Evolutionary conservation across 208 protist genomes (phyloP).

Genomic region (Giardia duodenalis): DNA sequence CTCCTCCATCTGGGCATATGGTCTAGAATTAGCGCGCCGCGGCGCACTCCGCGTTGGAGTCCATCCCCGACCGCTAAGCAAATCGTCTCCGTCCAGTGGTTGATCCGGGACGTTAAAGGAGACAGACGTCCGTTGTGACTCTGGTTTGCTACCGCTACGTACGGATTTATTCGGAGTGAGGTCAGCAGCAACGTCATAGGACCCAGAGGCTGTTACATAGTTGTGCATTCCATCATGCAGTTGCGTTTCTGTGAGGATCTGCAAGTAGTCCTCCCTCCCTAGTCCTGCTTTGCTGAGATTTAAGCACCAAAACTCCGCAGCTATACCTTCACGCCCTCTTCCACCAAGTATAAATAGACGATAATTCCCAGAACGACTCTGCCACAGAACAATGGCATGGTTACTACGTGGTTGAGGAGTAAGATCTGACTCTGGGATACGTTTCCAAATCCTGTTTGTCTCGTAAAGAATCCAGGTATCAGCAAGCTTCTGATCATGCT

Average conservation of each 20-base stretch:
- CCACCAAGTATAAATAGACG: slow-evolving; percentile 7
- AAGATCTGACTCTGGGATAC: background rate
- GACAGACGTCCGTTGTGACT: background rate
- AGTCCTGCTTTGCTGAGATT: slow-evolving; percentile 6
- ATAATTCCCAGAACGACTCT: slow-evolving; percentile 23
- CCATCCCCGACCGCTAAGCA: too few species aligned
- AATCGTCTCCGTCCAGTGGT: background rate
- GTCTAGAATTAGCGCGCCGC: background rate
- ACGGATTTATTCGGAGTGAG: background rate
- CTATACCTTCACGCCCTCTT: background rate
- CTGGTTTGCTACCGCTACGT: background rate
- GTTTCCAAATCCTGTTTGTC: slow-evolving; percentile 13
- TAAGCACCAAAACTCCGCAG: slow-evolving; percentile 13
- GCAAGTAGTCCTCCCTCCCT: background rate
- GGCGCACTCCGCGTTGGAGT: background rate
- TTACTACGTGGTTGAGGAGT: background rate
- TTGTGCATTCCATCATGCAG: background rate
- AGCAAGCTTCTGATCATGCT: slow-evolving; percentile 10
- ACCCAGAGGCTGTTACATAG: background rate
- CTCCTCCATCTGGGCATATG: background rate
- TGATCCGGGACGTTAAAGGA: background rate
- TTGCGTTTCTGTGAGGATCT: background rate
- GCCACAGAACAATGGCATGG: background rate
- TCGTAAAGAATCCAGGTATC: slow-evolving; percentile 8
- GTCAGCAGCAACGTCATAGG: background rate